Conservation (phyloP, 345 rosid species). For the Syzygium jambos region DNA sequence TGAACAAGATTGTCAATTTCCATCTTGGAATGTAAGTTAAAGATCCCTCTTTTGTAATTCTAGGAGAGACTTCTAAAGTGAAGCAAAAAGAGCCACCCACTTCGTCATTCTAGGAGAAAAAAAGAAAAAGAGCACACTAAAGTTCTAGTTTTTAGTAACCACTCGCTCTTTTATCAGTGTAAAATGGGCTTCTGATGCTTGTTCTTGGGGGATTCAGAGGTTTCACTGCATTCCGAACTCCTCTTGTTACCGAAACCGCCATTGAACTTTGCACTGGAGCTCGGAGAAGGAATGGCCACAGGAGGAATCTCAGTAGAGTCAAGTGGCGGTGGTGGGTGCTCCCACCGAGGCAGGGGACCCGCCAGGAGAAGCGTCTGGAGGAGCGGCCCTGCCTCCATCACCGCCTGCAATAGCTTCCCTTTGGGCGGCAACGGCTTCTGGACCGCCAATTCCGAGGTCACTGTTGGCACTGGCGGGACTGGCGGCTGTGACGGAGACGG, state of each 20-base stretch:
- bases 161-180: background rate
- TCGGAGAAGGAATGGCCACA: constrained; percentile 36
- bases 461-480: background rate
- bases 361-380: constrained; percentile 60
- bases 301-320: constrained; percentile 60
- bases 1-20: background rate
- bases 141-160: background rate
- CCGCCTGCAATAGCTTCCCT: constrained; percentile 62
- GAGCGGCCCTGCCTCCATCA: constrained; percentile 65
- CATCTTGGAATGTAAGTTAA: background rate
- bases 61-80: background rate
- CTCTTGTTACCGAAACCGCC: background rate
- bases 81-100: background rate
- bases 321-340: constrained; percentile 62
- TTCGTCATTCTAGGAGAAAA: background rate
- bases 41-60: background rate
- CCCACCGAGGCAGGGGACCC: constrained; percentile 79
- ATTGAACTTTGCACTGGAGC: background rate
- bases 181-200: background rate
- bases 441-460: constrained; percentile 20
- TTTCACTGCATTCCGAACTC: background rate
- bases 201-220: background rate
- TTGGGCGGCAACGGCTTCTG: constrained; percentile 46
- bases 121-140: background rate
- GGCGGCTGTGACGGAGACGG: background rate